A percentile compares a stretch with the other conserved stretches of the same genome.
These are phyloP conservation scores for Arachis stenosperma DNA, from an alignment of 306 rosid species.

Conservation along the genomic window DNA sequence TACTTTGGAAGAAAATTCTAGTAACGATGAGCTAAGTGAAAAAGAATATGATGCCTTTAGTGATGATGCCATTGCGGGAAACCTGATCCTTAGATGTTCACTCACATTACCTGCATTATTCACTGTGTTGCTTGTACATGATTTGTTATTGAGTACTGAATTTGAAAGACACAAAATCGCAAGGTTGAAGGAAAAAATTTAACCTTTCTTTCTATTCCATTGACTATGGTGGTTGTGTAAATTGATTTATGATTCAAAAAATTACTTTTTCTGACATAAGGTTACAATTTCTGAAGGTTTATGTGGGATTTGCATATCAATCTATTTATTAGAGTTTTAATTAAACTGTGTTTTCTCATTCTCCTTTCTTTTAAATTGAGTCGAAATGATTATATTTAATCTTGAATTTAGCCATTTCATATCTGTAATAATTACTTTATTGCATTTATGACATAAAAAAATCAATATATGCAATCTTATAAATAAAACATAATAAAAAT, in stretches of 20 bases:
- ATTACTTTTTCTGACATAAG: slow-evolving; percentile 29
- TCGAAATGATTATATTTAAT: background rate
- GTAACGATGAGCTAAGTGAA: slow-evolving; percentile 81
- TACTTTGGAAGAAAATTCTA: slow-evolving; percentile 57
- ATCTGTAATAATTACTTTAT: background rate
- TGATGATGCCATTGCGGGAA: slow-evolving; percentile 66
- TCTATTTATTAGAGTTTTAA: background rate
- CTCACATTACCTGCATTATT: slow-evolving; percentile 35
- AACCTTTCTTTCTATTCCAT: slow-evolving; percentile 40
- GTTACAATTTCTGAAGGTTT: slow-evolving; percentile 20
- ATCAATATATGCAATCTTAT: background rate
- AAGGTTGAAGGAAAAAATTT: slow-evolving; percentile 46
- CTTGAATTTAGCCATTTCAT: background rate
- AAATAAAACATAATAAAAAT: background rate
- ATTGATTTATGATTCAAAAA: slow-evolving; percentile 48
- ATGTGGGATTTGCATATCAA: slow-evolving; percentile 25
- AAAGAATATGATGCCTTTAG: slow-evolving; percentile 66
- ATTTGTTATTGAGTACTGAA: slow-evolving; percentile 41
- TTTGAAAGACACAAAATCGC: slow-evolving; percentile 45
- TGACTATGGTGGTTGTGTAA: slow-evolving; percentile 50
- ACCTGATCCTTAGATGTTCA: slow-evolving; percentile 64
- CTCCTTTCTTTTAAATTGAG: background rate
- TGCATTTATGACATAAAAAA: background rate
- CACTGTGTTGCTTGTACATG: slow-evolving; percentile 52
- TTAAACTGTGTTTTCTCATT: background rate